Percentiles rank a stretch among this genome's conserved stretches.
Conservation (phyloP, 192 early-diverging fungal genomes). For the Umbelopsis sp. region DNA sequence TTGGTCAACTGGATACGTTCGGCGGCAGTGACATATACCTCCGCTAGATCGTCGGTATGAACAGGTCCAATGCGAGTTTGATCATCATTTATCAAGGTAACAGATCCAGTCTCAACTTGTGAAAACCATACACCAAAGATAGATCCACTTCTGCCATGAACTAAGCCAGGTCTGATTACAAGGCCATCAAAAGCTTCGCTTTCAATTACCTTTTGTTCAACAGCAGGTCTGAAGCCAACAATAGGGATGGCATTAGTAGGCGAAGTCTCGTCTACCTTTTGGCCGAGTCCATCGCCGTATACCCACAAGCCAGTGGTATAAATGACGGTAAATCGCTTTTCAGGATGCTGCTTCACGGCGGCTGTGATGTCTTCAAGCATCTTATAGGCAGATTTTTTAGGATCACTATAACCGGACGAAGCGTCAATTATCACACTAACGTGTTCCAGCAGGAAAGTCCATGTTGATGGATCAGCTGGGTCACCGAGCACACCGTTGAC, state of each 20-base stretch:
- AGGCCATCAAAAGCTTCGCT: conserved; percentile 17
- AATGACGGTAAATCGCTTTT: conserved; percentile 37
- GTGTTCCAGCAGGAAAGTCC: conserved; percentile 16
- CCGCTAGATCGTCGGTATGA: conserved; percentile 43
- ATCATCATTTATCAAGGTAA: conserved; percentile 21
- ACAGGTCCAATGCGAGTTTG: conserved; percentile 20
- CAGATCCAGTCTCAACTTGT: conserved; percentile 16
- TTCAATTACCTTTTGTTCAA: conserved; percentile 30
- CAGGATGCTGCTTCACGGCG: conserved; percentile 21
- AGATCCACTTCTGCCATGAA: conserved; percentile 27
- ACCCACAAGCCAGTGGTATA: conserved; percentile 34
- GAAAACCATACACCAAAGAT: conserved; percentile 27
- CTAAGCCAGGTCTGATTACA: conserved; percentile 29
- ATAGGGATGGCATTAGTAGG: not conserved
- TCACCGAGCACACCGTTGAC: conserved; percentile 29
- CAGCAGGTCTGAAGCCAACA: conserved; percentile 29
- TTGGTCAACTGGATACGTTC: conserved; percentile 29
- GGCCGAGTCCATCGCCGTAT: not conserved
- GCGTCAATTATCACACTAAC: conserved; percentile 38
- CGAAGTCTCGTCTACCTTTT: not conserved
- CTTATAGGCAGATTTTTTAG: not conserved
- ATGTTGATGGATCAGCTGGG: conserved; percentile 13
- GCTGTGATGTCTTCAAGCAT: conserved; percentile 26
- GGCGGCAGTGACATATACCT: conserved; percentile 28
- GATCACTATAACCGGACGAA: conserved; percentile 16